Evolutionary conservation across 108 stramenopile species (phyloP).

Genomic region (Nannochloropsis gaditana): DNA sequence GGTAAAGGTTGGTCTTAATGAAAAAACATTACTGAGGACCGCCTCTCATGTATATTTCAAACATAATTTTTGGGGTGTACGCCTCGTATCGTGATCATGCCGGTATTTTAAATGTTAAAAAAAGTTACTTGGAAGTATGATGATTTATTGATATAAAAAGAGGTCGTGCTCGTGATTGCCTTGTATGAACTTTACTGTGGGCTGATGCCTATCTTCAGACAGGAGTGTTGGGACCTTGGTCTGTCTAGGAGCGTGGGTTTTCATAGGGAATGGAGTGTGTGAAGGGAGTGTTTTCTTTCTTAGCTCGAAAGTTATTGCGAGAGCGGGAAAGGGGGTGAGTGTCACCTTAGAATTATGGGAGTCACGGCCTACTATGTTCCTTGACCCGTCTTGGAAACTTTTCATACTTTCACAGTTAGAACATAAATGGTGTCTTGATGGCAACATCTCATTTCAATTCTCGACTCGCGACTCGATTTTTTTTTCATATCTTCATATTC

Average conservation of each 20-base stretch:
- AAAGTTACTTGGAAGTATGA: not conserved
- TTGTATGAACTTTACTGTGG: conserved; percentile 39
- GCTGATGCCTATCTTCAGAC: not conserved
- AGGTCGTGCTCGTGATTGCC: conserved; percentile 54
- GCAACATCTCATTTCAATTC: not conserved
- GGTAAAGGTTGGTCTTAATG: not conserved
- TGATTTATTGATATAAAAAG: conserved; percentile 23
- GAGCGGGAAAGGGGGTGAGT: not conserved
- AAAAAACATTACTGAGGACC: too few species aligned
- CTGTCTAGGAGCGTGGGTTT: conserved; percentile 5
- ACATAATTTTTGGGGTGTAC: too few species aligned
- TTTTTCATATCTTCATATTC: too few species aligned
- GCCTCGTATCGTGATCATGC: not conserved
- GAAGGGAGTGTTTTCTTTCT: not conserved
- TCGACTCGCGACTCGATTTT: too few species aligned
- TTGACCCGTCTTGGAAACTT: not conserved
- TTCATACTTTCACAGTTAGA: conserved; percentile 8
- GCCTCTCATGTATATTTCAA: too few species aligned
- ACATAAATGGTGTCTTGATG: not conserved
- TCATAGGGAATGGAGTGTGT: not conserved
- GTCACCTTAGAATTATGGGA: not conserved
- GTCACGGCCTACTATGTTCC: not conserved
- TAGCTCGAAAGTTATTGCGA: not conserved
- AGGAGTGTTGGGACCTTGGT: not conserved
- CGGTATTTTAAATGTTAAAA: not conserved